Evolutionary conservation across 306 rosid species (phyloP).

Genomic region (barrel medic (Medicago truncatula)): DNA sequence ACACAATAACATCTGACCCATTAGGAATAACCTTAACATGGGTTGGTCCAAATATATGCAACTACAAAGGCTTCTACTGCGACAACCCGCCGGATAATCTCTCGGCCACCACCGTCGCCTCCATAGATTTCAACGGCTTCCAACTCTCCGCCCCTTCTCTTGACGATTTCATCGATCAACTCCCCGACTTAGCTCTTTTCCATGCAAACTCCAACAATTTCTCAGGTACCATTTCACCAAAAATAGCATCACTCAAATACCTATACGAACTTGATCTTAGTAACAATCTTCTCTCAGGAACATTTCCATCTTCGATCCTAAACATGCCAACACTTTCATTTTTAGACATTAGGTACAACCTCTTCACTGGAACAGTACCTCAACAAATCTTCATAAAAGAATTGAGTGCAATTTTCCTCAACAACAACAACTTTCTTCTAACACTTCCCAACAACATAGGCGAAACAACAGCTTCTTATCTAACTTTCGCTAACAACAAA

Average conservation of each 20-base stretch:
- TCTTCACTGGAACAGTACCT: conserved; percentile 69
- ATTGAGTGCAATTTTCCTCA: conserved; percentile 68
- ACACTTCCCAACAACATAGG: conserved; percentile 59
- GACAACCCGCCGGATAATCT: conserved; percentile 68
- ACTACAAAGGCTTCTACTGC: conserved; percentile 82
- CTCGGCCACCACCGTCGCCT: conserved; percentile 71
- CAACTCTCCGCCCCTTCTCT: conserved; percentile 62
- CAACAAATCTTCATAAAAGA: conserved; percentile 61
- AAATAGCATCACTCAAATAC: conserved; percentile 56
- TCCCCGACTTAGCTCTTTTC: conserved; percentile 79
- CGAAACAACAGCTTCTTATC: conserved; percentile 58
- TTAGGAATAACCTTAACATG: conserved; percentile 67
- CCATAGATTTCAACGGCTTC: conserved; percentile 82
- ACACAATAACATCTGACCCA: conserved; percentile 78
- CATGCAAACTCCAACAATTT: conserved; percentile 85
- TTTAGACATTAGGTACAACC: conserved; percentile 73
- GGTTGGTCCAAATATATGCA: conserved; percentile 78
- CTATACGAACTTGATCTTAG: conserved; percentile 81
- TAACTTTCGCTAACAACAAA: conserved; percentile 80
- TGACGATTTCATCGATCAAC: conserved; percentile 77
- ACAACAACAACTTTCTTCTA: conserved; percentile 72
- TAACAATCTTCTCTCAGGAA: conserved; percentile 72
- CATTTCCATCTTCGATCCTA: conserved; percentile 63
- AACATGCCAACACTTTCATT: conserved; percentile 57
- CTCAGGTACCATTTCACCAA: conserved; percentile 64